Conservation (phyloP, 2,329 filamentous ascomycete genomes). For the Arthrobotrys sinensis region DNA sequence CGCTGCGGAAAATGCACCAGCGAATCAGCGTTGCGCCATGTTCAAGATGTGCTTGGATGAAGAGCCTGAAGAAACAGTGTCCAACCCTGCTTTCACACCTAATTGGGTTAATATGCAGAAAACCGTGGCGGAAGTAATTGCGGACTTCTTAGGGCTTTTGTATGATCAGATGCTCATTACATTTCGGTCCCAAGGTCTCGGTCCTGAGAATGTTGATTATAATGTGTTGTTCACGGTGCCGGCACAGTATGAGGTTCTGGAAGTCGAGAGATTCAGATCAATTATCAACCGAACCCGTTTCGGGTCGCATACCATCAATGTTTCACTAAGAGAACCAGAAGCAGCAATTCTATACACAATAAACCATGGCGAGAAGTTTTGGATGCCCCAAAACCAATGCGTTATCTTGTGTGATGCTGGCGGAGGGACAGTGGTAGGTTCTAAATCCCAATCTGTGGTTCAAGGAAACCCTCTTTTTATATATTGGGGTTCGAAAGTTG, state of each 20-base stretch:
- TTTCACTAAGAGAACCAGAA: conserved; percentile 20
- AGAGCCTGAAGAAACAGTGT: conserved; percentile 5
- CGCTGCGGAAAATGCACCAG: conserved; percentile 18
- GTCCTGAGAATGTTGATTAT: conserved; percentile 9
- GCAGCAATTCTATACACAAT: conserved; percentile 25
- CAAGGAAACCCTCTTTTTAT: neutral
- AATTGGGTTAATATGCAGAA: conserved; percentile 18
- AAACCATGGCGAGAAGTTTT: conserved; percentile 15
- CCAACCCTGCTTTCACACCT: conserved; percentile 1
- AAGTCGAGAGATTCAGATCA: conserved; percentile 24
- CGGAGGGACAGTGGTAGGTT: conserved; percentile 12
- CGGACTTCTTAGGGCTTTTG: conserved; percentile 12
- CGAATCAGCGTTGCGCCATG: conserved; percentile 19
- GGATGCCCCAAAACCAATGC: conserved; percentile 12
- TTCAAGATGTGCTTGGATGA: conserved; percentile 29
- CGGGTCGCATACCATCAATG: conserved; percentile 3
- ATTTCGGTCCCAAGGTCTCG: conserved; percentile 3
- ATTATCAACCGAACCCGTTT: conserved; percentile 3
- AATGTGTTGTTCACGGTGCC: conserved; percentile 26
- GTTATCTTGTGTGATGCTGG: conserved; percentile 27
- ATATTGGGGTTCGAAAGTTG: neutral
- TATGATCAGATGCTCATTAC: conserved; percentile 25
- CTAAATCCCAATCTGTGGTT: neutral
- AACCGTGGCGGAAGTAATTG: neutral
- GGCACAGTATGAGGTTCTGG: conserved; percentile 9